A percentile compares a stretch with the other conserved stretches of the same genome.
phyloP scores from a whole-genome alignment of 306 rosid genomes.

The Begonia loranthoides region DNA sequence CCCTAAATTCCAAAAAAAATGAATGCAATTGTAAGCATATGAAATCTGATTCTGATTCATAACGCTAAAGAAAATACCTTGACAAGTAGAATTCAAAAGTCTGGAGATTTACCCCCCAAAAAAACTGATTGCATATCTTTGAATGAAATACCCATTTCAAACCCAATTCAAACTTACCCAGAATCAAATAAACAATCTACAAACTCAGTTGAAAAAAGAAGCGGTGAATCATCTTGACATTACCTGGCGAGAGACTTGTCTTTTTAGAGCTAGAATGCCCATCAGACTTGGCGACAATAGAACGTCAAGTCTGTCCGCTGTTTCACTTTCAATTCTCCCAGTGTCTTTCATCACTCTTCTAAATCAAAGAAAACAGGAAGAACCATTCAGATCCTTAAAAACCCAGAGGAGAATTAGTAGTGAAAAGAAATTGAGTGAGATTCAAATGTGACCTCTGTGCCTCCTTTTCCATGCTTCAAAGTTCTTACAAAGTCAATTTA shows the following conservation, averaged over 20 bases:
- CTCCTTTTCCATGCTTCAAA: not conserved
- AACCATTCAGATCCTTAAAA: too few relatives aligned
- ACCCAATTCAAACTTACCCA: too few relatives aligned
- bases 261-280: constrained; percentile 68
- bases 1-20: too few relatives aligned
- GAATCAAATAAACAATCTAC: not conserved
- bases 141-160: not conserved
- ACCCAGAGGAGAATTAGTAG: too few relatives aligned
- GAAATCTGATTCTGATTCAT: too few relatives aligned
- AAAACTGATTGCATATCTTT: too few relatives aligned
- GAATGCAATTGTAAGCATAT: too few relatives aligned
- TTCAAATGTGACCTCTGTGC: not conserved
- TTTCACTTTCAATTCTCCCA: not conserved
- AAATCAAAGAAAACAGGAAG: not conserved
- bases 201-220: not conserved
- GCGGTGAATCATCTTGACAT: not conserved
- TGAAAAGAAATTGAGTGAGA: too few relatives aligned
- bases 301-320: not conserved
- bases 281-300: constrained; percentile 38
- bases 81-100: too few relatives aligned
- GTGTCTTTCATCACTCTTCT: too few relatives aligned
- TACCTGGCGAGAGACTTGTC: constrained; percentile 70
- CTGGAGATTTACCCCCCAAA: too few relatives aligned
- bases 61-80: too few relatives aligned
- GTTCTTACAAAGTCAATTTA: constrained; percentile 26